phyloP scores from a whole-genome alignment of 2,329 filamentous ascomycete genomes.

The Diaporthe humulicola region DNA sequence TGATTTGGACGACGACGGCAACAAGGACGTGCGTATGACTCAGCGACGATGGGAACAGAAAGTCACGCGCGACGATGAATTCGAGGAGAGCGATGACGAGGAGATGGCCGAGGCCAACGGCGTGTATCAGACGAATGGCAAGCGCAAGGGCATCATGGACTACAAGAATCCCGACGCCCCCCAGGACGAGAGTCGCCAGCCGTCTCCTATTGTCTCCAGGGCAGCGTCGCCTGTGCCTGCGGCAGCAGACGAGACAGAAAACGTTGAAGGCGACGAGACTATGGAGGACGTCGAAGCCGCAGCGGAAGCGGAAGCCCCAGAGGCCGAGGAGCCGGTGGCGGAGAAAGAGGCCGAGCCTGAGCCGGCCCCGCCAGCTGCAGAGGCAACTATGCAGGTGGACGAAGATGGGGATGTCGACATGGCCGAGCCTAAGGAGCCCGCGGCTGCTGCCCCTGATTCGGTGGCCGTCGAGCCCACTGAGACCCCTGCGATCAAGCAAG shows the following conservation, averaged over 20 bases:
- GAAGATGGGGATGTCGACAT: conserved; percentile 66
- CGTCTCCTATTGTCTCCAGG: conserved; percentile 39
- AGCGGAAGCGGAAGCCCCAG: conserved; percentile 46
- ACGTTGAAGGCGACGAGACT: conserved; percentile 35
- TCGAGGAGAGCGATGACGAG: conserved; percentile 91
- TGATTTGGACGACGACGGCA: conserved; percentile 85
- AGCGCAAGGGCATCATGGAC: conserved; percentile 66
- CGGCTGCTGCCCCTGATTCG: not conserved
- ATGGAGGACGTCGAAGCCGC: conserved; percentile 48
- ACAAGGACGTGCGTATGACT: conserved; percentile 86
- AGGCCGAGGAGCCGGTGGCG: conserved; percentile 43
- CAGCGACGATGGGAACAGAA: conserved; percentile 86
- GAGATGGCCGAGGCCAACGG: conserved; percentile 82
- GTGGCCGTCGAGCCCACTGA: conserved; percentile 47
- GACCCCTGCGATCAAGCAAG: conserved; percentile 52
- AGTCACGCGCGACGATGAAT: conserved; percentile 81
- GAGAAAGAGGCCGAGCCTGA: conserved; percentile 36
- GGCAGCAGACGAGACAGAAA: conserved; percentile 1
- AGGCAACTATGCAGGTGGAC: conserved; percentile 52
- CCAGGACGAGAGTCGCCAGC: conserved; percentile 49
- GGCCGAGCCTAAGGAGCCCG: conserved; percentile 49
- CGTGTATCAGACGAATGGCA: conserved; percentile 66
- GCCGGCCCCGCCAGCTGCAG: conserved; percentile 3
- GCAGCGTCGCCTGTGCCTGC: conserved; percentile 36
- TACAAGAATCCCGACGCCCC: conserved; percentile 61